A percentile compares a stretch with the other conserved stretches of the same genome.
Conservation (phyloP, 768 basidiomycete genomes). For the Cubamyces lactineus region DNA sequence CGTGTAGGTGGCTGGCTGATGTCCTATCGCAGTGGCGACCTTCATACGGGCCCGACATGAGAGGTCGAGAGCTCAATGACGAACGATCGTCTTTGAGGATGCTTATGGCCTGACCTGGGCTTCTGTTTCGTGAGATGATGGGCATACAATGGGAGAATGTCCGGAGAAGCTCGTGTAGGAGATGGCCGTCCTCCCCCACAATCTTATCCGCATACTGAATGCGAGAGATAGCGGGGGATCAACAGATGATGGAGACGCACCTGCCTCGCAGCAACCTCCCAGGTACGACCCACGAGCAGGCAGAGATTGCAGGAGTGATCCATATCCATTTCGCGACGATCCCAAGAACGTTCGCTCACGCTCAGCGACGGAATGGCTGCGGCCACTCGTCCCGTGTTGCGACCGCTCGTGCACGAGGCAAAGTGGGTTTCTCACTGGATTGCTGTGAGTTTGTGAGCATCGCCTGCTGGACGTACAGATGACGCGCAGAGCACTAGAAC, state of each 20-base stretch:
- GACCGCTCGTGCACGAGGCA: neutral
- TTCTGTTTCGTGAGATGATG: neutral
- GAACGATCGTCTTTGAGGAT: neutral
- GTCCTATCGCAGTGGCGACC: neutral
- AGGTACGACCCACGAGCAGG: constrained; percentile 1
- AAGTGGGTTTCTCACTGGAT: neutral
- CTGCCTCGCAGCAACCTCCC: neutral
- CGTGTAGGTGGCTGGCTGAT: neutral
- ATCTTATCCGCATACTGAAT: constrained; percentile 18
- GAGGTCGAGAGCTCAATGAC: neutral
- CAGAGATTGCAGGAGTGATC: neutral
- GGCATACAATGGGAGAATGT: constrained; percentile 7
- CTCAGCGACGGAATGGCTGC: neutral
- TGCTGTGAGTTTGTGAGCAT: neutral
- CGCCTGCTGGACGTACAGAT: neutral
- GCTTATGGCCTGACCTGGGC: neutral
- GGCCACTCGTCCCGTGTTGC: constrained; percentile 9
- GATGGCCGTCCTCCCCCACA: constrained; percentile 5
- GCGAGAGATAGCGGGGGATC: constrained; percentile 13
- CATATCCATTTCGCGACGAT: constrained; percentile 14
- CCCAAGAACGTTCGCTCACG: constrained; percentile 23
- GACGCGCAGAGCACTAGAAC: constrained; percentile 7
- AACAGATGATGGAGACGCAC: constrained; percentile 4
- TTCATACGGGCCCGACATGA: neutral
- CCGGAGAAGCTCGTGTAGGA: neutral